Evolutionary conservation across 2,329 filamentous ascomycete species (phyloP).

Genomic region (Epichloe elymi): DNA sequence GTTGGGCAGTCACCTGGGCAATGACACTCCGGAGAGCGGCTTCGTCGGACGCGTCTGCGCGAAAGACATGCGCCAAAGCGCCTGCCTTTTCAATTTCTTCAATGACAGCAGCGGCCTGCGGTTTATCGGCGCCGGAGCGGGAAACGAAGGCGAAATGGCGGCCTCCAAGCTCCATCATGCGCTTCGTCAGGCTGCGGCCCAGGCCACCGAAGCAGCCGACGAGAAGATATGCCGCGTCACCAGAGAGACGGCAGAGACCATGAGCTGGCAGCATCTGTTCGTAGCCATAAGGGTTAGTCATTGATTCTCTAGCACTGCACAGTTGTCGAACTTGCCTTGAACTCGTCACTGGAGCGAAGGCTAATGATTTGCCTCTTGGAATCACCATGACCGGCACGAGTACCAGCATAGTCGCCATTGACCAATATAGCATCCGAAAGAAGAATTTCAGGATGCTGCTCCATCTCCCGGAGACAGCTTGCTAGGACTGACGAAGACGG

Average conservation of each 20-base stretch:
- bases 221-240: conserved; percentile 10
- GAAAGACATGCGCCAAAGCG: neutral
- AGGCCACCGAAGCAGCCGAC: conserved; percentile 13
- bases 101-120: neutral
- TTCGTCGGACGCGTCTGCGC: neutral
- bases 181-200: conserved; percentile 8
- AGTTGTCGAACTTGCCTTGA: no score
- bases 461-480: no score
- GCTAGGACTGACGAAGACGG: no score
- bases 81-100: neutral
- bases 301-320: neutral
- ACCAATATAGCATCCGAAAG: no score
- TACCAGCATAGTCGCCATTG: no score
- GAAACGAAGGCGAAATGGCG: neutral
- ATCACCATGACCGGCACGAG: no score
- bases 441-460: no score
- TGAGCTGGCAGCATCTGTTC: neutral
- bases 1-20: neutral
- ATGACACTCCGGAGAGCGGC: neutral
- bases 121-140: neutral
- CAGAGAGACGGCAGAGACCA: neutral
- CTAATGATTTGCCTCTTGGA: no score
- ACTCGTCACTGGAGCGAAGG: no score
- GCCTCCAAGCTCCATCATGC: conserved; percentile 2
- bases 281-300: neutral